These are phyloP conservation scores for Corymbia citriodora DNA, from an alignment of 441 rosid genomes.

Conservation along the genomic window DNA sequence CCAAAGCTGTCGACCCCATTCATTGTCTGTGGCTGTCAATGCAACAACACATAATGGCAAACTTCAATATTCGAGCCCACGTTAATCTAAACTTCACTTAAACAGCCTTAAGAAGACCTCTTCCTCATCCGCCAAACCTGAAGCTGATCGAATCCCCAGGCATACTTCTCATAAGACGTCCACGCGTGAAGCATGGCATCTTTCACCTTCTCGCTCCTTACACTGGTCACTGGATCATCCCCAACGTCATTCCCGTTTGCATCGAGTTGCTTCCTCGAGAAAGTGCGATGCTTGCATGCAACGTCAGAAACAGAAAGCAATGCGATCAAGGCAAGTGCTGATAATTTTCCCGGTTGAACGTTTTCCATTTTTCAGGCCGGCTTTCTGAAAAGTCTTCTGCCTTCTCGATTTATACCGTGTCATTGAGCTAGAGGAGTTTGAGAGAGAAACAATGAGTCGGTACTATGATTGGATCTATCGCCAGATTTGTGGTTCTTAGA, in stretches of 20 bases:
- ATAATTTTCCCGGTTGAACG: background rate
- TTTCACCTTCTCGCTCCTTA: background rate
- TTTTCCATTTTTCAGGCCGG: background rate
- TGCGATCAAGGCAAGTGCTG: background rate
- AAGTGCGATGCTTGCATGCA: background rate
- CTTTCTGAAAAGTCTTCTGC: background rate
- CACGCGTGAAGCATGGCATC: constrained; percentile 1
- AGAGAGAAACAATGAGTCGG: background rate
- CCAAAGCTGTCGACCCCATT: background rate
- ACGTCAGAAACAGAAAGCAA: background rate
- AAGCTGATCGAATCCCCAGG: constrained; percentile 1
- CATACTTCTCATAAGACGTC: background rate
- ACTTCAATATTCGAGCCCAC: background rate
- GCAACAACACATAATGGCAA: background rate
- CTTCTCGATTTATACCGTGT: background rate
- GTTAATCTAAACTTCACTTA: background rate
- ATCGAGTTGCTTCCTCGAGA: background rate
- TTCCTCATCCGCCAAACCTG: background rate
- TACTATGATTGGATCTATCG: background rate
- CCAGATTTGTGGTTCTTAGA: background rate
- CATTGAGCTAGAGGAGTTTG: background rate
- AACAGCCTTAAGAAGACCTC: background rate
- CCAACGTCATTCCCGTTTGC: background rate
- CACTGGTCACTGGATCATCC: background rate
- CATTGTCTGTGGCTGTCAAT: background rate